Conservation (phyloP, 257 asterid species). For the Fraxinus cuspidata region DNA sequence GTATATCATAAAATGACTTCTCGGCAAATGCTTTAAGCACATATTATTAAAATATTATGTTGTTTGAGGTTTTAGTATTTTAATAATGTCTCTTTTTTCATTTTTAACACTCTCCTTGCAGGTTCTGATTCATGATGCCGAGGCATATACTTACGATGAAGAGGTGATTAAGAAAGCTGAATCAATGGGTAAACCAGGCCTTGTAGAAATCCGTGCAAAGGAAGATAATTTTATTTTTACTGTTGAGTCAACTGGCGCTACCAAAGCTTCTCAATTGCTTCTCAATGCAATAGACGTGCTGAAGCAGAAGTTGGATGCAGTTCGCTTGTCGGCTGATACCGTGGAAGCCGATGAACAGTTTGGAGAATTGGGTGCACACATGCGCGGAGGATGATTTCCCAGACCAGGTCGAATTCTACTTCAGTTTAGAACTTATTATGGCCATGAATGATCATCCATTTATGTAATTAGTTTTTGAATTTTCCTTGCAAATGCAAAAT, state of each 20-base stretch:
- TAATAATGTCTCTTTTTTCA: background rate
- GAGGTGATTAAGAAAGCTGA: conserved; percentile 94
- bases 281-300: conserved; percentile 81
- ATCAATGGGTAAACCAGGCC: conserved; percentile 80
- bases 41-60: conserved; percentile 5
- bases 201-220: conserved; percentile 78
- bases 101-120: conserved; percentile 24
- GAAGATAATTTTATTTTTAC: conserved; percentile 94
- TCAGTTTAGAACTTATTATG: conserved; percentile 7
- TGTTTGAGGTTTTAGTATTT: conserved; percentile 6
- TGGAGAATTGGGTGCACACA: conserved; percentile 96
- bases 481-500: conserved; percentile 22
- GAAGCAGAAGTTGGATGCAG: conserved; percentile 93
- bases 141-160: conserved; percentile 89
- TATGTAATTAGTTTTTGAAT: conserved; percentile 28
- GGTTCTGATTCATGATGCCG: conserved; percentile 76
- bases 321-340: conserved; percentile 88
- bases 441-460: conserved; percentile 21
- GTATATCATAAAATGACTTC: conserved; percentile 2
- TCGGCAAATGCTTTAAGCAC: conserved; percentile 2
- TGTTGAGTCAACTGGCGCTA: conserved; percentile 87
- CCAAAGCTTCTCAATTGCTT: conserved; percentile 84
- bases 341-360: conserved; percentile 99
- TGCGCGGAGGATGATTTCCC: conserved; percentile 82
- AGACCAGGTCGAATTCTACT: background rate